Conservation (phyloP, 345 rosid genomes). For the Camelina hispida region DNA sequence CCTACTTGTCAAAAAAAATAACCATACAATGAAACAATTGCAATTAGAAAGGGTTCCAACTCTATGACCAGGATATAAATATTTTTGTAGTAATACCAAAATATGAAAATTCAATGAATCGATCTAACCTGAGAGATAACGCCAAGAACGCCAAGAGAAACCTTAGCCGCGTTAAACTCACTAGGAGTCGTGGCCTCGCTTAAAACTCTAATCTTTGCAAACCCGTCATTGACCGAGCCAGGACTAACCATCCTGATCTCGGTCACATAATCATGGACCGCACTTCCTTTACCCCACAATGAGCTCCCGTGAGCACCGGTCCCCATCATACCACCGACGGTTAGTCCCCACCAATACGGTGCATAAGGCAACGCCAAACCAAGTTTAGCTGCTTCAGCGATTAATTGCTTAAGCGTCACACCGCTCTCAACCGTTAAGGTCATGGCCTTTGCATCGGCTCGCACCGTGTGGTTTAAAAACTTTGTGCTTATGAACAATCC, state of each 20-base stretch:
- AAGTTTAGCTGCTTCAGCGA: conserved; percentile 59
- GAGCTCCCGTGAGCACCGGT: conserved; percentile 94
- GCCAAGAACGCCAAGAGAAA: conserved; percentile 87
- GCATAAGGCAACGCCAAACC: conserved; percentile 74
- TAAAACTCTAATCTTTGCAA: conserved; percentile 53
- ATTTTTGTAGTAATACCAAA: background rate
- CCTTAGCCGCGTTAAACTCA: conserved; percentile 69
- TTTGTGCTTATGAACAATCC: conserved; percentile 79
- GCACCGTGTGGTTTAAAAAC: conserved; percentile 47
- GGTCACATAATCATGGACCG: conserved; percentile 72
- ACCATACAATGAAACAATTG: no score
- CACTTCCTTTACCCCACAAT: conserved; percentile 76
- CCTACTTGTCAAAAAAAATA: conserved; percentile 40
- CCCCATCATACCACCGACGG: conserved; percentile 73
- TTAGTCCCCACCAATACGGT: conserved; percentile 93
- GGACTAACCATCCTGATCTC: conserved; percentile 66
- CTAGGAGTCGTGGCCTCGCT: conserved; percentile 28
- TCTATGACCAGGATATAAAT: background rate
- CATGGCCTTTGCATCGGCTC: conserved; percentile 48
- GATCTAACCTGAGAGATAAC: conserved; percentile 73
- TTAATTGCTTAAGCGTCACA: conserved; percentile 64
- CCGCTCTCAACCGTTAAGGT: conserved; percentile 73
- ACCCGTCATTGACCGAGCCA: conserved; percentile 50
- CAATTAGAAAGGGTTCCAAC: no score
- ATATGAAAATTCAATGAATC: background rate